A percentile compares a stretch with the other conserved stretches of the same genome.
Conservation (phyloP, 2,329 filamentous ascomycete species). For the Monilinia polystroma region DNA sequence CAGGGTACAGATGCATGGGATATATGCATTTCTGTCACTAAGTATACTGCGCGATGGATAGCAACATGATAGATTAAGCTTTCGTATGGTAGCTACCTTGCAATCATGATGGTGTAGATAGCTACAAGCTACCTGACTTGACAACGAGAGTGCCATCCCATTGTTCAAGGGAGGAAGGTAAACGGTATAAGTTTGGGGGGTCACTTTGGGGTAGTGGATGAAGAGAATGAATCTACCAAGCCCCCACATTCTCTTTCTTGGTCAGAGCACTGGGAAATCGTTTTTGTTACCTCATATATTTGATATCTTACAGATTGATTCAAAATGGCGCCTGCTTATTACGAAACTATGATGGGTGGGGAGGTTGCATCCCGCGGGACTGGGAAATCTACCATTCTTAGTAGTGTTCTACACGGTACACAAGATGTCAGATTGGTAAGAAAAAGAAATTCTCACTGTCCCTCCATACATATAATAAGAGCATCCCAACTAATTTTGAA, state of each 20-base stretch:
- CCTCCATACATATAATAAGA: not conserved
- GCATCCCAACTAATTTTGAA: not conserved
- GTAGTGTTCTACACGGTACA: conserved; percentile 58
- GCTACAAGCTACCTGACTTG: conserved; percentile 29
- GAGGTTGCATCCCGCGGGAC: conserved; percentile 23
- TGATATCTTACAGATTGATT: conserved; percentile 13
- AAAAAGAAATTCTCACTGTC: not conserved
- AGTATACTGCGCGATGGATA: conserved; percentile 12
- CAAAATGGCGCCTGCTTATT: conserved; percentile 31
- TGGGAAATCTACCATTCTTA: conserved; percentile 44
- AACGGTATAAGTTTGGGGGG: conserved; percentile 26
- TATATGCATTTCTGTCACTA: not conserved
- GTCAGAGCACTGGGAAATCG: not conserved
- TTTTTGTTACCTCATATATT: conserved; percentile 20
- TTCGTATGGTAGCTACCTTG: conserved; percentile 15
- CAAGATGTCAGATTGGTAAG: conserved; percentile 58
- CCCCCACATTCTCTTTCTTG: conserved; percentile 21
- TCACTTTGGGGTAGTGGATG: conserved; percentile 11
- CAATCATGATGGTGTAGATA: conserved; percentile 30
- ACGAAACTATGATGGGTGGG: conserved; percentile 14
- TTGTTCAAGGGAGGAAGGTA: not conserved
- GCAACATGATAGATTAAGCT: conserved; percentile 16
- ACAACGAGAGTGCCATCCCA: conserved; percentile 3
- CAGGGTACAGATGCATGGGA: conserved; percentile 18
- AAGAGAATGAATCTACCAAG: conserved; percentile 12